phyloP scores from a whole-genome alignment of 192 early-diverging fungal genomes.

The Rhizophlyctis rosea region DNA sequence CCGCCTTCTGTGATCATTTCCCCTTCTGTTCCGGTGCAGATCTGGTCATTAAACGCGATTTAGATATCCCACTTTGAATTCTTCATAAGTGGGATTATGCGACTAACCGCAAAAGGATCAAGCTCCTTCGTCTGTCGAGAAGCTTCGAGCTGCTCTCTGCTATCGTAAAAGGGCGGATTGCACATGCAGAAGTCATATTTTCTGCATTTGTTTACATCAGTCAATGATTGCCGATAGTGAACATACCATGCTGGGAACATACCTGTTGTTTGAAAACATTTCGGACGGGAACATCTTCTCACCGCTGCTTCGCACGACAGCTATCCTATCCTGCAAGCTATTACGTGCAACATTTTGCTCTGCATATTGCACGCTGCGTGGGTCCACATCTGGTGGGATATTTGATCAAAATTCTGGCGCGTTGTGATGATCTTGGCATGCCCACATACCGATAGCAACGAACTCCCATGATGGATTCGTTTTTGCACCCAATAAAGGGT shows the following conservation, averaged over 20 bases:
- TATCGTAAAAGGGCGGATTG: slow-evolving; percentile 86
- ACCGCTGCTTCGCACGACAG: slow-evolving; percentile 34
- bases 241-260: slow-evolving; percentile 6
- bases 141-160: slow-evolving; percentile 51
- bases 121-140: slow-evolving; percentile 49
- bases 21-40: slow-evolving; percentile 53
- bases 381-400: slow-evolving; percentile 67
- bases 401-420: no score
- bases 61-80: no score
- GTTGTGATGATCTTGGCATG: no score
- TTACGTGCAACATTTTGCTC: slow-evolving; percentile 64
- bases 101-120: slow-evolving; percentile 46
- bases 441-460: slow-evolving; percentile 60
- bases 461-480: slow-evolving; percentile 61
- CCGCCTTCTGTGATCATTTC: slow-evolving; percentile 84
- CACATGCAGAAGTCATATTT: slow-evolving; percentile 76
- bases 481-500: slow-evolving; percentile 74
- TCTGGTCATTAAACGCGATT: no score
- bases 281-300: slow-evolving; percentile 20
- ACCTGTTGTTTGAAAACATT: slow-evolving; percentile 9
- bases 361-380: slow-evolving; percentile 61
- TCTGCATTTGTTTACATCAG: no score
- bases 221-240: no score
- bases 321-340: slow-evolving; percentile 53
- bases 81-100: no score